Percentiles rank a stretch among this genome's conserved stretches.
Conservation (phyloP, 2,329 filamentous ascomycete species). For the Hypomyces rosellus region DNA sequence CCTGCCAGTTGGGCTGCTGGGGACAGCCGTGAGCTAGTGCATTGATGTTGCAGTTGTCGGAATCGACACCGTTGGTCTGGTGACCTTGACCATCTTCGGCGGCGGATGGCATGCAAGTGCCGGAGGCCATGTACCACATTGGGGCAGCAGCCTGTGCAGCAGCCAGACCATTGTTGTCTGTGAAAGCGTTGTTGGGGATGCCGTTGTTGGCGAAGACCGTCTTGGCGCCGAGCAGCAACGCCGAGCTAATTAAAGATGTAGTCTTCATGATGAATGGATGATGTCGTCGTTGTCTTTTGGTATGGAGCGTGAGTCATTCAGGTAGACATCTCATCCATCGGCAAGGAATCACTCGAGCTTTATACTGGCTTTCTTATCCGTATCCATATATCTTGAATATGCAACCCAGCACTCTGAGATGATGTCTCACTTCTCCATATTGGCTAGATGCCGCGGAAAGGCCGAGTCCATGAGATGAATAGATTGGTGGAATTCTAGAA, state of each 20-base stretch:
- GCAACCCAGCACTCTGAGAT: too few relatives aligned
- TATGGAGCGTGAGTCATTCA: too few relatives aligned
- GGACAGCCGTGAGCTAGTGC: slow-evolving; percentile 11
- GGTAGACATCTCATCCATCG: too few relatives aligned
- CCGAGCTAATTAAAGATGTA: not conserved
- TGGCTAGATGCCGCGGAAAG: too few relatives aligned
- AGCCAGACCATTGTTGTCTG: slow-evolving; percentile 11
- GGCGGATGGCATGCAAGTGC: slow-evolving; percentile 17
- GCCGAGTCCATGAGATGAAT: too few relatives aligned
- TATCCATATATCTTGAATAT: too few relatives aligned
- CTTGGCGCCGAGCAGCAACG: slow-evolving; percentile 8
- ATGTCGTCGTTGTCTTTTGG: too few relatives aligned
- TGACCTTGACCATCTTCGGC: slow-evolving; percentile 14
- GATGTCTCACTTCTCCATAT: too few relatives aligned
- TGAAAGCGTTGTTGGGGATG: slow-evolving; percentile 9
- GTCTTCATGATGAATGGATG: too few relatives aligned
- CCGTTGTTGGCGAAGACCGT: slow-evolving; percentile 11
- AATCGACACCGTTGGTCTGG: slow-evolving; percentile 15
- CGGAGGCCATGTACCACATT: slow-evolving; percentile 16
- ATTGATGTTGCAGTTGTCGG: slow-evolving; percentile 15
- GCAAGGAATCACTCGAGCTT: too few relatives aligned
- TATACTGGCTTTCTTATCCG: too few relatives aligned
- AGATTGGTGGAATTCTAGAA: too few relatives aligned
- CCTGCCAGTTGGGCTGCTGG: slow-evolving; percentile 12
- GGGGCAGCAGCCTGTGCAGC: slow-evolving; percentile 13